Conservation (phyloP, 306 rosid species). For the Acacia melanoxylon region DNA sequence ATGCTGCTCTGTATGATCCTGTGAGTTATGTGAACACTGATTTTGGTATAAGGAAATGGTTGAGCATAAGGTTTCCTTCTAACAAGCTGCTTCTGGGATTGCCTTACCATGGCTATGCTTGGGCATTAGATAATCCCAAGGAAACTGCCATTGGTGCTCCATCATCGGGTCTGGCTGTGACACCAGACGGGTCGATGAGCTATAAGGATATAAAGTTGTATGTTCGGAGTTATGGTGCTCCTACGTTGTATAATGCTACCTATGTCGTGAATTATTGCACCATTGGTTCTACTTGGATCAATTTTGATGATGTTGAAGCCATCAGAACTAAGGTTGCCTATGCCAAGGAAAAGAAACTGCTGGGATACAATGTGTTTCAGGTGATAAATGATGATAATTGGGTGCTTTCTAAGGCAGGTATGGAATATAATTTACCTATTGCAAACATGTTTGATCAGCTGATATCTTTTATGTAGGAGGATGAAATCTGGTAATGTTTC, state of each 20-base stretch:
- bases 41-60: constrained; percentile 51
- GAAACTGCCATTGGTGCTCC: constrained; percentile 36
- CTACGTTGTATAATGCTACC: constrained; percentile 33
- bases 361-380: constrained; percentile 56
- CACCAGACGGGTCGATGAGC: constrained; percentile 37
- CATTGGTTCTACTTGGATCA: constrained; percentile 43
- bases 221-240: constrained; percentile 39
- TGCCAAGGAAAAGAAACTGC: constrained; percentile 49
- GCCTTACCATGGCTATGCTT: constrained; percentile 58
- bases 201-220: constrained; percentile 41
- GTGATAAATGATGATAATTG: constrained; percentile 50
- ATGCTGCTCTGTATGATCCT: constrained; percentile 53
- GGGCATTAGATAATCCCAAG: constrained; percentile 37
- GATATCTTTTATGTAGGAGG: not conserved
- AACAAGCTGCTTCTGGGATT: constrained; percentile 46
- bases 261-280: constrained; percentile 47
- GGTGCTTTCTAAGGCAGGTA: constrained; percentile 2
- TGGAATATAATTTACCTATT: not conserved
- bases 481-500: not conserved
- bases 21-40: constrained; percentile 32
- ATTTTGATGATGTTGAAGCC: constrained; percentile 54
- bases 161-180: constrained; percentile 42
- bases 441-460: not conserved
- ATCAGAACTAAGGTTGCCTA: constrained; percentile 50
- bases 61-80: constrained; percentile 36